These are phyloP conservation scores for Hyphopichia homilentoma DNA, from an alignment of 805 yeast species.

Conservation along the genomic window DNA sequence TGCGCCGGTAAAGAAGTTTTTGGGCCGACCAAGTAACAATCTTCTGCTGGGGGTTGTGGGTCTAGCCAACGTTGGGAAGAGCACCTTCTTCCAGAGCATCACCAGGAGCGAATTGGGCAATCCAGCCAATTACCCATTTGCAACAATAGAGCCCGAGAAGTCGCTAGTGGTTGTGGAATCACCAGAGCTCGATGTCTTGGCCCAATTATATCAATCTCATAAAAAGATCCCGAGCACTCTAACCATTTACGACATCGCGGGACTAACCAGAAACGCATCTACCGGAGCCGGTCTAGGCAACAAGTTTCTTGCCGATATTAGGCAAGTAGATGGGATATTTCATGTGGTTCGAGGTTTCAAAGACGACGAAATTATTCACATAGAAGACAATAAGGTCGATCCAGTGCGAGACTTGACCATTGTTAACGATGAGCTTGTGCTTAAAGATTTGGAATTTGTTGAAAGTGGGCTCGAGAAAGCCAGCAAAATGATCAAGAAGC, in stretches of 20 bases:
- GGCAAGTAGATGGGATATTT: constrained; percentile 69
- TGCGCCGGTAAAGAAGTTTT: too few species aligned
- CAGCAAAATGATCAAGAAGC: constrained; percentile 24
- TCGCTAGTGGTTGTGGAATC: constrained; percentile 54
- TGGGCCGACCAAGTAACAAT: constrained; percentile 36
- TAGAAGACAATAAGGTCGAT: constrained; percentile 55
- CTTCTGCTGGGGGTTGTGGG: constrained; percentile 47
- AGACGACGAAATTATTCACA: constrained; percentile 63
- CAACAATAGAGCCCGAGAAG: constrained; percentile 73
- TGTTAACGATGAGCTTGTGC: constrained; percentile 60
- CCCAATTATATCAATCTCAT: constrained; percentile 45
- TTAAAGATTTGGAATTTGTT: constrained; percentile 59
- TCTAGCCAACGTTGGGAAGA: constrained; percentile 58
- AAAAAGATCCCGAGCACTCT: constrained; percentile 52
- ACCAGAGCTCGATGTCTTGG: constrained; percentile 44
- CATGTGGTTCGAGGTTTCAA: constrained; percentile 66
- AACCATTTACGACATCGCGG: constrained; percentile 66
- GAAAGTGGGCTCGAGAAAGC: constrained; percentile 44
- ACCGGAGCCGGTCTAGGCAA: constrained; percentile 75
- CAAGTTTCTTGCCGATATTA: constrained; percentile 62
- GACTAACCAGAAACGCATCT: constrained; percentile 58
- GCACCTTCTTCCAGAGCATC: constrained; percentile 49
- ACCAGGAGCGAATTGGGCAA: constrained; percentile 57
- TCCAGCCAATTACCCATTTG: constrained; percentile 62
- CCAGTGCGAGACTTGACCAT: constrained; percentile 62